phyloP scores from a whole-genome alignment of 345 rosid species.

The Laguncularia racemosa region DNA sequence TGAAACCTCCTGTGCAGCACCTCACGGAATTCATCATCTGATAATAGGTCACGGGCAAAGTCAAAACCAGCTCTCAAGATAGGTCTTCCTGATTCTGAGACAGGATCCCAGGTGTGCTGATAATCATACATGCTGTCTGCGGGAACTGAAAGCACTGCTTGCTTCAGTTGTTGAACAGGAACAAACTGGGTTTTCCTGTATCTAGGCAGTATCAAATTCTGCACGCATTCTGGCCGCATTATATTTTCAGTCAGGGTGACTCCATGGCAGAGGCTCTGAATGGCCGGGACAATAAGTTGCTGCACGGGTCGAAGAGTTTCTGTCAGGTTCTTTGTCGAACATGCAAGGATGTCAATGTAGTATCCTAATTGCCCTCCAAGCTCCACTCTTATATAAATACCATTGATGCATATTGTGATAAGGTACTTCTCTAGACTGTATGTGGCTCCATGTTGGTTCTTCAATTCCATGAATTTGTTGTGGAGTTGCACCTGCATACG shows the following conservation, averaged over 20 bases:
- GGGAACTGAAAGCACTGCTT: slow-evolving; percentile 76
- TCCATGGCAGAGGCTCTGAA: slow-evolving; percentile 76
- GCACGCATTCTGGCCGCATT: slow-evolving; percentile 78
- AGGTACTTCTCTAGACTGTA: slow-evolving; percentile 82
- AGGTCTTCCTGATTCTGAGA: slow-evolving; percentile 55
- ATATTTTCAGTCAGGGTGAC: slow-evolving; percentile 69
- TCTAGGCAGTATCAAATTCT: slow-evolving; percentile 63
- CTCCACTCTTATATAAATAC: slow-evolving; percentile 70
- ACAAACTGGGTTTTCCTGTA: slow-evolving; percentile 65
- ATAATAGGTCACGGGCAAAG: slow-evolving; percentile 80
- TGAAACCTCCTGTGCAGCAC: slow-evolving; percentile 79
- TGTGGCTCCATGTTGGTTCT: slow-evolving; percentile 81
- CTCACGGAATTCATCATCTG: slow-evolving; percentile 92
- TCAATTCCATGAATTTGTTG: slow-evolving; percentile 63
- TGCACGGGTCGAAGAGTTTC: slow-evolving; percentile 73
- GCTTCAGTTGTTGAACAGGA: slow-evolving; percentile 61
- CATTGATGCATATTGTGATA: slow-evolving; percentile 66
- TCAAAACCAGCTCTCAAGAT: slow-evolving; percentile 66
- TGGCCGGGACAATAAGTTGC: slow-evolving; percentile 74
- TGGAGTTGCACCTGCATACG: slow-evolving; percentile 72
- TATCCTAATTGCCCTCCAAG: slow-evolving; percentile 89
- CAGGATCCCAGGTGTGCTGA: slow-evolving; percentile 86
- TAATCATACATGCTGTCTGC: slow-evolving; percentile 92
- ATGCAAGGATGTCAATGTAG: slow-evolving; percentile 79
- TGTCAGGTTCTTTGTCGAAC: slow-evolving; percentile 83